Evolutionary conservation across 2,329 filamentous ascomycete species (phyloP).

Genomic region (Trichoderma guizhouense): DNA sequence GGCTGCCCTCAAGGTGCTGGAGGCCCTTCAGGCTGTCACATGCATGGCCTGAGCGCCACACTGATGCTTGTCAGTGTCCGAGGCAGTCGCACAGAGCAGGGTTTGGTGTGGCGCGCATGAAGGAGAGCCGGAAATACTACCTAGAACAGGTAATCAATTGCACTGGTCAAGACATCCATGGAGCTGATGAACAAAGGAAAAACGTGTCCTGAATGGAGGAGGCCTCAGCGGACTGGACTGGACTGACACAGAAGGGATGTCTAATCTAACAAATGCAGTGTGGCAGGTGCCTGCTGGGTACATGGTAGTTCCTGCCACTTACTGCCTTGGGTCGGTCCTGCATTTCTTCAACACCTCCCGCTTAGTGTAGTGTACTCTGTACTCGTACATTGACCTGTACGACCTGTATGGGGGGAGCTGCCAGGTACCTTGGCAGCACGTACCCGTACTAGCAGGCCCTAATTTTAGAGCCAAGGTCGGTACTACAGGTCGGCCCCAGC

Average conservation of each 20-base stretch:
- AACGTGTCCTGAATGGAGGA: slow-evolving; percentile 7
- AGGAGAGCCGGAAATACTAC: slow-evolving; percentile 9
- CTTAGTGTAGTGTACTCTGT: background rate
- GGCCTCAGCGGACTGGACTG: background rate
- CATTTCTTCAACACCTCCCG: background rate
- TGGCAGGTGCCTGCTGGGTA: background rate
- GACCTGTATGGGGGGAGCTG: background rate
- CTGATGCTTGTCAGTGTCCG: background rate
- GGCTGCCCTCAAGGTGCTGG: background rate
- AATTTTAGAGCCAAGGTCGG: background rate
- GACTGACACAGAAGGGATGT: background rate
- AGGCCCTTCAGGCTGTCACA: slow-evolving; percentile 5
- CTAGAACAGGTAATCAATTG: slow-evolving; percentile 8
- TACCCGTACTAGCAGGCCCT: background rate
- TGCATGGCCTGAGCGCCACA: background rate
- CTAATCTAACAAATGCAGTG: background rate
- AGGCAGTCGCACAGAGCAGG: slow-evolving; percentile 1
- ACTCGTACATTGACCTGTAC: background rate
- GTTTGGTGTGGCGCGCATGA: slow-evolving; percentile 7
- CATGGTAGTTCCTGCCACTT: background rate
- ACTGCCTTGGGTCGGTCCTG: background rate
- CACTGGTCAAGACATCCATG: background rate
- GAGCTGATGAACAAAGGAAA: background rate
- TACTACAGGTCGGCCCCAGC: background rate
- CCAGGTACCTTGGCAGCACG: background rate